Evolutionary conservation across 2,329 filamentous ascomycete species (phyloP).

Genomic region (Seiridium cupressi): DNA sequence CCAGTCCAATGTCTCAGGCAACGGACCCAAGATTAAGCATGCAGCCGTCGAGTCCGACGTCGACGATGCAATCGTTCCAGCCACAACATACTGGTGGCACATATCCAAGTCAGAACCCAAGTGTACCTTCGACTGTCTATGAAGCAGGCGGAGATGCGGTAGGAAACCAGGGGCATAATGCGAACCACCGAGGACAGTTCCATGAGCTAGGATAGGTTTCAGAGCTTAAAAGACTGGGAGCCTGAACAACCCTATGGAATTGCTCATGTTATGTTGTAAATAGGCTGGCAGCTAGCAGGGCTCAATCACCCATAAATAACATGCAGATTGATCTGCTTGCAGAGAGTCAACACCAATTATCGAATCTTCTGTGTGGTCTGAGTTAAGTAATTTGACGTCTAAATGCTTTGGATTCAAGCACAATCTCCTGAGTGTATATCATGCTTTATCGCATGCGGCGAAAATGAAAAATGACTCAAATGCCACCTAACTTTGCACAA

Average conservation of each 20-base stretch:
- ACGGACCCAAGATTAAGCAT: slow-evolving; percentile 17
- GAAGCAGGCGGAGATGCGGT: slow-evolving; percentile 35
- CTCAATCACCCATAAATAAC: too few relatives aligned
- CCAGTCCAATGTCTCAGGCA: slow-evolving; percentile 24
- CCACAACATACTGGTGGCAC: slow-evolving; percentile 14
- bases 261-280: too few relatives aligned
- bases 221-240: neutral
- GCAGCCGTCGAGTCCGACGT: slow-evolving; percentile 23
- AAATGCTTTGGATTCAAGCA: too few relatives aligned
- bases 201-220: slow-evolving; percentile 32
- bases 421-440: too few relatives aligned
- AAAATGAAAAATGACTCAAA: too few relatives aligned
- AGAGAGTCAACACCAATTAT: too few relatives aligned
- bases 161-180: slow-evolving; percentile 25
- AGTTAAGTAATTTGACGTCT: too few relatives aligned
- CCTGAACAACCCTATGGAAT: neutral
- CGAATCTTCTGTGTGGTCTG: too few relatives aligned
- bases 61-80: slow-evolving; percentile 22
- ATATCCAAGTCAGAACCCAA: slow-evolving; percentile 20
- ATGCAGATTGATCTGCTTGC: too few relatives aligned
- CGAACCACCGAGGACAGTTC: slow-evolving; percentile 35
- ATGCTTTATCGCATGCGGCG: too few relatives aligned
- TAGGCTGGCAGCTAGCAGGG: too few relatives aligned
- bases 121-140: slow-evolving; percentile 28
- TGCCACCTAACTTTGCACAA: too few relatives aligned